phyloP scores from a whole-genome alignment of 306 rosid species.

The Vicia faba region DNA sequence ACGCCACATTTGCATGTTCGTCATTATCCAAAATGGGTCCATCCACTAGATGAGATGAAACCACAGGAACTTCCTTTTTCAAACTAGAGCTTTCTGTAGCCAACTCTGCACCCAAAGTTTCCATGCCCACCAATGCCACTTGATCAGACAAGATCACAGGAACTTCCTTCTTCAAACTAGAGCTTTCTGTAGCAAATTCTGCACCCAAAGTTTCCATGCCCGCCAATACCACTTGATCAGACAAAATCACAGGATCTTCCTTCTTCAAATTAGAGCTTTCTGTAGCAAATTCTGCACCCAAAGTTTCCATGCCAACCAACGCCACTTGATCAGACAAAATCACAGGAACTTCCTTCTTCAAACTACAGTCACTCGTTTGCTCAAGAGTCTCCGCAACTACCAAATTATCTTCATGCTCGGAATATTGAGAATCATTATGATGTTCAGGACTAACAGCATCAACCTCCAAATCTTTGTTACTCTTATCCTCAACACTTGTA shows the following conservation, averaged over 20 bases:
- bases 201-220: constrained; percentile 25
- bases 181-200: not conserved
- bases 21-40: not conserved
- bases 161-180: not conserved
- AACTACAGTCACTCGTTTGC: constrained; percentile 19
- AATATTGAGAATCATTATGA: constrained; percentile 25
- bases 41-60: not conserved
- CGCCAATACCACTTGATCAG: not conserved
- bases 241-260: not conserved
- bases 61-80: not conserved
- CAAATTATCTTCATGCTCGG: constrained; percentile 18
- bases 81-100: not conserved
- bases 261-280: not conserved
- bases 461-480: constrained; percentile 27
- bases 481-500: constrained; percentile 31
- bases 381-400: constrained; percentile 8
- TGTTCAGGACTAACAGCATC: constrained; percentile 7
- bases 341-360: not conserved
- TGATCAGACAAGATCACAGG: not conserved
- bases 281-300: not conserved
- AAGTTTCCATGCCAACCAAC: constrained; percentile 11
- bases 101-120: constrained; percentile 17
- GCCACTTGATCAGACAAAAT: not conserved
- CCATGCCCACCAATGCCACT: not conserved
- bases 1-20: not conserved